Base-by-base conservation (phyloP, 2,329 filamentous ascomycete genomes). In the Didymella arachidicola region DNA sequence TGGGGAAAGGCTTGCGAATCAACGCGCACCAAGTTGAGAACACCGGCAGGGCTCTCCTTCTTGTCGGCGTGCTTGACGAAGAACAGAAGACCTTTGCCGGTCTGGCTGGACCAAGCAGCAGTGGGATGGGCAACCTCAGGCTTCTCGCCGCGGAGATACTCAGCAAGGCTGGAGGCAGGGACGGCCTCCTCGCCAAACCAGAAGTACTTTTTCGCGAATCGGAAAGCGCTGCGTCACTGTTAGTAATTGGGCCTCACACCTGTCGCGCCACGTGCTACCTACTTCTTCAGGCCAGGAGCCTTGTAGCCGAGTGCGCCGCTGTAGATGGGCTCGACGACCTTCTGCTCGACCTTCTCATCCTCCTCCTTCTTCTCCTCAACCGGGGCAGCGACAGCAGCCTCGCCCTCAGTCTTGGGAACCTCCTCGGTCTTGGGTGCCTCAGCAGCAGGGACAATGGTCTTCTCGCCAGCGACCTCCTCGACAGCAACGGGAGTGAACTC, bases 61-160 rank as follows among this genome's bases (percentile, higher is more conserved):
- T 96, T 90, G 73, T 87, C 85, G 51, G 85, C 83, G 79, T 91
- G 89, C 87, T 94, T 93, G 80, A 90, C 89, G 80, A 92, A 91
- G 85, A 96, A 97, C 41, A 98, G 84, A 19, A 98, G 89, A 75
- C 95, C 95, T 84, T 96, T 96, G 78, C 94, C 94, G 59, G 94
- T 97, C 84, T 96, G 88, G 69, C 88, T 88, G 64, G 94, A 92
- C 92, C 95, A 97, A 34, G 95, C 90, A 68, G 88, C 89, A 70
- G 90, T 89, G 67, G 91, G 85, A 82, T 96, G 89, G 61, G 90
- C 89, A 66, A 89, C 84, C 53, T 88, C 84, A 56, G 89, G 84
- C 89, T 97, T 97, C 86, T 97, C 93, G 72, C 87, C 89, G 81
- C 93, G 92, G 70, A 96, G 84, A 83, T 94, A 97, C 70, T 84